Evolutionary conservation across 768 basidiomycete genomes (phyloP).

Genomic region (Albatrellus ellisii): DNA sequence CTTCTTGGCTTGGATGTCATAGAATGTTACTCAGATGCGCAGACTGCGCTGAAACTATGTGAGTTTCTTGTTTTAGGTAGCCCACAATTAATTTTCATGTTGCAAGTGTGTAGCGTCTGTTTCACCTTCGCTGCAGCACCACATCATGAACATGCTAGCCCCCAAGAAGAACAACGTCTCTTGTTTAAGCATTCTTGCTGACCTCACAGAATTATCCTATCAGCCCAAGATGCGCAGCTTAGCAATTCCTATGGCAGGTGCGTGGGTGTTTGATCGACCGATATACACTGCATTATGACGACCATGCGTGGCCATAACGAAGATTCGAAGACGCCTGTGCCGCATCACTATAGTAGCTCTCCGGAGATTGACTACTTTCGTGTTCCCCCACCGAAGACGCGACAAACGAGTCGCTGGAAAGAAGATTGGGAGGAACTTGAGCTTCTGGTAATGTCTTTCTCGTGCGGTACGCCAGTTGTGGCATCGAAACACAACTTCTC

Average conservation of each 20-base stretch:
- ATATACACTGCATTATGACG: not conserved
- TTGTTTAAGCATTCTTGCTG: conserved; percentile 43
- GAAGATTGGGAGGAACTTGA: conserved; percentile 94
- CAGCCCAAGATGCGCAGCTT: conserved; percentile 3
- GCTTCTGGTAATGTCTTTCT: conserved; percentile 37
- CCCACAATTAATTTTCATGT: not conserved
- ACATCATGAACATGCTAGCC: conserved; percentile 47
- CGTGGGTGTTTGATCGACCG: not conserved
- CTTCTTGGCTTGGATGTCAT: conserved; percentile 63
- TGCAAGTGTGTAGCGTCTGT: conserved; percentile 30
- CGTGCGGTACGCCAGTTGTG: not conserved
- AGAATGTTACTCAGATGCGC: conserved; percentile 35
- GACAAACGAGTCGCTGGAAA: conserved; percentile 71
- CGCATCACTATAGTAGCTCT: conserved; percentile 32
- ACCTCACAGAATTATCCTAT: conserved; percentile 21
- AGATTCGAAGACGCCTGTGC: conserved; percentile 40
- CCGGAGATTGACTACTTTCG: conserved; percentile 59
- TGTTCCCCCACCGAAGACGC: conserved; percentile 24
- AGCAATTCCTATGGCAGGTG: conserved; percentile 20
- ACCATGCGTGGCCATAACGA: not conserved
- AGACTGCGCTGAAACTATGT: conserved; percentile 47
- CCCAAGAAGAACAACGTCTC: conserved; percentile 40
- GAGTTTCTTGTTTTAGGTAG: conserved; percentile 14
- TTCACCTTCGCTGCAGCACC: conserved; percentile 36
- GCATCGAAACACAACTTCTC: not conserved